These are phyloP conservation scores for Lichina pygmaea DNA, from an alignment of 495 filamentous ascomycete genomes.

Conservation along the genomic window DNA sequence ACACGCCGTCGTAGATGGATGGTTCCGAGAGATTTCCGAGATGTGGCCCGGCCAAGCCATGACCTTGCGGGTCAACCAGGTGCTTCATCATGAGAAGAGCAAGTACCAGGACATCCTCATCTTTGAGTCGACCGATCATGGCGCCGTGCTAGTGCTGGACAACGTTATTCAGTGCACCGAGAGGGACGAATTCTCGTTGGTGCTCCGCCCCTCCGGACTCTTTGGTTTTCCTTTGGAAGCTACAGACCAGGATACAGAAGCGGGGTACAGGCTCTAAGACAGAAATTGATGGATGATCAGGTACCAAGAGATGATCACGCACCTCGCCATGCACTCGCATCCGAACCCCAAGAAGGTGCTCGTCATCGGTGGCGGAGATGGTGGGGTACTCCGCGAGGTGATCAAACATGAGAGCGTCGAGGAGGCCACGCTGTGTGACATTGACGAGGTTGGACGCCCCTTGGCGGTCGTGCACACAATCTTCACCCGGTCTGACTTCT, in stretches of 20 bases:
- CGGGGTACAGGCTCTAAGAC: not conserved
- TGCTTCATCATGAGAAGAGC: conserved; percentile 96
- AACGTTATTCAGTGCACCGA: conserved; percentile 98
- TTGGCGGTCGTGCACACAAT: conserved; percentile 1
- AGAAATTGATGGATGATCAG: conserved; percentile 9
- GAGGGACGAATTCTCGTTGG: conserved; percentile 82
- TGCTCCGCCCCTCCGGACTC: not conserved
- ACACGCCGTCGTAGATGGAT: conserved; percentile 44
- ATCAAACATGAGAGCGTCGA: conserved; percentile 85
- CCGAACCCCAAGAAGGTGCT: conserved; percentile 93
- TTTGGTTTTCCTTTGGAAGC: not conserved
- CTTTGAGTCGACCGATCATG: conserved; percentile 91
- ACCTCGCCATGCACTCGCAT: conserved; percentile 96
- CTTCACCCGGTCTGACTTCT: not conserved
- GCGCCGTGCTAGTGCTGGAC: conserved; percentile 91
- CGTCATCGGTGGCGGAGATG: conserved; percentile 92
- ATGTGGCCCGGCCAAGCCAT: conserved; percentile 99
- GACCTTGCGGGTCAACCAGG: conserved; percentile 91
- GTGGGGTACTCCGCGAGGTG: conserved; percentile 88
- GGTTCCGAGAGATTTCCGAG: conserved; percentile 91
- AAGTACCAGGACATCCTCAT: conserved; percentile 96
- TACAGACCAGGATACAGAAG: not conserved
- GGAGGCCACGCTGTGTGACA: conserved; percentile 89
- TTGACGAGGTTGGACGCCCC: conserved; percentile 50
- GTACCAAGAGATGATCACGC: conserved; percentile 99